Percentiles rank a stretch among this genome's conserved stretches.
phyloP scores from a whole-genome alignment of 169 alveolate species.

The Babesia gibsoni region DNA sequence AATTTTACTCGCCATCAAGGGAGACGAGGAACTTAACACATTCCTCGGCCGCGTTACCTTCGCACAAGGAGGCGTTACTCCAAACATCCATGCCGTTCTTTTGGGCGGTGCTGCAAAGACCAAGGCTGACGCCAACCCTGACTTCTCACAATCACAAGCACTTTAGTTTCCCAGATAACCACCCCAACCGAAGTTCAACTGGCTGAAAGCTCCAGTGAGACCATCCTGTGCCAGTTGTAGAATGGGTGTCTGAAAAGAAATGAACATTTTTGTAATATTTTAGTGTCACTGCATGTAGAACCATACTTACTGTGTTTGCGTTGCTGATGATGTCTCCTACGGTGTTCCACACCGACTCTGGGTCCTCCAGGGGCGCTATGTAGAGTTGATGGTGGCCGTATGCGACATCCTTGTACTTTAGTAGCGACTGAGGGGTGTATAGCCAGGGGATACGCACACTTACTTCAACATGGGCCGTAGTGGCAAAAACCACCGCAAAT shows the following conservation, averaged over 20 bases:
- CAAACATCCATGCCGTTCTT: conserved; percentile 91
- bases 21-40: conserved; percentile 95
- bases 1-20: conserved; percentile 93
- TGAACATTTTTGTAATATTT: neutral
- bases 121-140: conserved; percentile 70
- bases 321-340: conserved; percentile 53
- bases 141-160: conserved; percentile 19
- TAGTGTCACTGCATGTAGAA: neutral
- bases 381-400: neutral
- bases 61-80: conserved; percentile 96
- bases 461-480: conserved; percentile 68
- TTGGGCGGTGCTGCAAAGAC: conserved; percentile 83
- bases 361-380: conserved; percentile 9
- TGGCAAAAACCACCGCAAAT: conserved; percentile 70
- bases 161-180: conserved; percentile 21
- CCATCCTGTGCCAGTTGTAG: conserved; percentile 58
- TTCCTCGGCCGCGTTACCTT: conserved; percentile 92
- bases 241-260: conserved; percentile 28
- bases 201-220: conserved; percentile 21
- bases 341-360: conserved; percentile 61
- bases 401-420: conserved; percentile 26
- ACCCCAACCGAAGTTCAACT: conserved; percentile 17
- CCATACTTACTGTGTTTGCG: conserved; percentile 46
- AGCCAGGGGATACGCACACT: neutral
- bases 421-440: conserved; percentile 19